Evolutionary conservation across 495 filamentous ascomycete species (phyloP).

Genomic region (Aspergillus nanangensis): DNA sequence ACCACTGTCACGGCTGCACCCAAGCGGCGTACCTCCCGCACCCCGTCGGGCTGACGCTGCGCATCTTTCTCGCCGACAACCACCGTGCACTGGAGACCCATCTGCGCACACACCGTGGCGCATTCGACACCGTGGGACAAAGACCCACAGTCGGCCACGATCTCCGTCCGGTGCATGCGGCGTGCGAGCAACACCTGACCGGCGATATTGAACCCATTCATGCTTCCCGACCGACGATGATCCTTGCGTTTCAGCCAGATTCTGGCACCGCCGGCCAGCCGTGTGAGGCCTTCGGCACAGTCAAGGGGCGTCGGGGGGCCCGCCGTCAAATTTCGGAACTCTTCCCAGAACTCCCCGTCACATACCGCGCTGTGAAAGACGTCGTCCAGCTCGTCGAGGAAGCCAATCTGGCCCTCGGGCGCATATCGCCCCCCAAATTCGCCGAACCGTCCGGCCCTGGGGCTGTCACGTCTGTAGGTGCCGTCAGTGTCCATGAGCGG

Average conservation of each 20-base stretch:
- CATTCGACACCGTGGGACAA: conserved; percentile 30
- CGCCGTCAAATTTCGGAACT: conserved; percentile 21
- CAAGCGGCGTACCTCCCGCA: conserved; percentile 26
- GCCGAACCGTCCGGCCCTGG: too few species aligned
- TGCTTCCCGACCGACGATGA: conserved; percentile 24
- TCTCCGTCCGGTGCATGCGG: conserved; percentile 24
- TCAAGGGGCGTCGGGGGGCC: conserved; percentile 19
- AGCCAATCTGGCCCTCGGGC: conserved; percentile 28
- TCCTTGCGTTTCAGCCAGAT: conserved; percentile 35
- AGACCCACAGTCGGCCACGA: conserved; percentile 30
- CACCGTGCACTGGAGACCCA: conserved; percentile 25
- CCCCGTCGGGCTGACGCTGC: conserved; percentile 20
- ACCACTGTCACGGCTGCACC: conserved; percentile 26
- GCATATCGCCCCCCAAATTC: conserved; percentile 29
- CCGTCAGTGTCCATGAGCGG: too few species aligned
- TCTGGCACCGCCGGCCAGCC: conserved; percentile 19
- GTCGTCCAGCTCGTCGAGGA: conserved; percentile 25
- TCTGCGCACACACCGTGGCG: conserved; percentile 27
- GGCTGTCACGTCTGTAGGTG: too few species aligned
- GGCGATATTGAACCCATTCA: conserved; percentile 28
- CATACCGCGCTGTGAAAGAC: conserved; percentile 25
- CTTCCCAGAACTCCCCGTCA: conserved; percentile 27
- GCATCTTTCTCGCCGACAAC: conserved; percentile 29
- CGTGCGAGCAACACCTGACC: conserved; percentile 30
- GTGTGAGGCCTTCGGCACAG: conserved; percentile 22